phyloP scores from a whole-genome alignment of 2,329 filamentous ascomycete species.

The Fusarium fujikuroi region DNA sequence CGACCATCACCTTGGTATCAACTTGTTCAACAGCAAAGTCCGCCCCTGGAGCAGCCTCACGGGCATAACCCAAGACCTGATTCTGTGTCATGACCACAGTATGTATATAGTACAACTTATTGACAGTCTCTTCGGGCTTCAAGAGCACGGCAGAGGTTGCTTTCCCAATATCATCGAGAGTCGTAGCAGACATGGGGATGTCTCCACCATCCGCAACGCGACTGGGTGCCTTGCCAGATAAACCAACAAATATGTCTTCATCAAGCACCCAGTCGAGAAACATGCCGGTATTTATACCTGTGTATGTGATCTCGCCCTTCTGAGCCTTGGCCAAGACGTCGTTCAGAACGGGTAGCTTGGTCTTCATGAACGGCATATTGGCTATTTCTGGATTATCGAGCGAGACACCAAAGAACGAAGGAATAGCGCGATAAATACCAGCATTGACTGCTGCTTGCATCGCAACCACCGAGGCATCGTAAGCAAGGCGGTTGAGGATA shows the following conservation, averaged over 20 bases:
- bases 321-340: neutral
- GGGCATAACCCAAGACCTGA: neutral
- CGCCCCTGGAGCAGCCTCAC: neutral
- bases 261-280: slow-evolving; percentile 15
- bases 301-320: neutral
- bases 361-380: slow-evolving; percentile 10
- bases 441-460: slow-evolving; percentile 5
- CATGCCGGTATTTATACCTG: slow-evolving; percentile 8
- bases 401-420: slow-evolving; percentile 2
- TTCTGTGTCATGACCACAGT: slow-evolving; percentile 17
- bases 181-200: neutral
- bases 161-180: neutral
- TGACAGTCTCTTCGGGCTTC: neutral
- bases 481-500: neutral
- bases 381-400: neutral
- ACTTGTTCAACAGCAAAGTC: neutral
- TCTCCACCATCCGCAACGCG: neutral
- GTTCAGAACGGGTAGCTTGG: neutral
- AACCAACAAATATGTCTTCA: slow-evolving; percentile 1
- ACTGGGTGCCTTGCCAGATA: neutral
- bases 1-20: neutral
- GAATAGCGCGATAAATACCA: neutral
- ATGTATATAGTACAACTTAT: neutral
- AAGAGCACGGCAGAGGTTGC: neutral
- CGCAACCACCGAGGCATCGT: neutral